These are phyloP conservation scores for Heritiera fomes DNA, from an alignment of 345 rosid genomes.

Conservation along the genomic window DNA sequence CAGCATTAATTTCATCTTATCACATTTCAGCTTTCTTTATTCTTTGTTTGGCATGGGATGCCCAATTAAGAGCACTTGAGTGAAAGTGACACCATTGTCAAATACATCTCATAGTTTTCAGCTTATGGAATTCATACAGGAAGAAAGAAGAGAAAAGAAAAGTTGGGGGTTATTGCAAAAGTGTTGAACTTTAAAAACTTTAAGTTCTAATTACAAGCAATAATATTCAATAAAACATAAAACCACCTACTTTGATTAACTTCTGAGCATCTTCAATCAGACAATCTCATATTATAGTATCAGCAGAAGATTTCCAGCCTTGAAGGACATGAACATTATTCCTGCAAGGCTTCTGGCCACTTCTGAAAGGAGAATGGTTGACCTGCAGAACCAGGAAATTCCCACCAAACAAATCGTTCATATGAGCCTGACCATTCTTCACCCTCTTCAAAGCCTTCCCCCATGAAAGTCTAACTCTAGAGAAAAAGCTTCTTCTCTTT, in stretches of 20 bases:
- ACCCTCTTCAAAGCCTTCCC: conserved; percentile 34
- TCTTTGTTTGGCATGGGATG: too few relatives aligned
- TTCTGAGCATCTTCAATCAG: background rate
- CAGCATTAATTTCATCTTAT: too few relatives aligned
- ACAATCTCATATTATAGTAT: too few relatives aligned
- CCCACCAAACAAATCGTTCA: conserved; percentile 43
- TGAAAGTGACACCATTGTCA: too few relatives aligned
- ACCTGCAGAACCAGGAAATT: conserved; percentile 34
- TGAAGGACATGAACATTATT: background rate
- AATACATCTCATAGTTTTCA: too few relatives aligned
- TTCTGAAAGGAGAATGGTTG: conserved; percentile 18
- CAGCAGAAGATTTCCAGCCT: background rate
- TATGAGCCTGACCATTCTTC: conserved; percentile 39
- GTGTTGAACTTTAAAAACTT: too few relatives aligned
- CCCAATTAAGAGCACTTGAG: too few relatives aligned
- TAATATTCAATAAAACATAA: background rate
- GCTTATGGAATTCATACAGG: too few relatives aligned
- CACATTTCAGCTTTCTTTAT: too few relatives aligned
- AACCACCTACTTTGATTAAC: background rate
- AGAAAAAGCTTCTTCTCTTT: conserved; percentile 25
- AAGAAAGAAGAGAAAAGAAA: too few relatives aligned
- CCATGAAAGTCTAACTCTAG: conserved; percentile 27
- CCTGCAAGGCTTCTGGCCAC: background rate
- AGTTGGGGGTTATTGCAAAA: too few relatives aligned
- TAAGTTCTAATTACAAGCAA: background rate